Conservation (phyloP, 1,139 yeast genomes). For the Sugiyamaella novakii region DNA sequence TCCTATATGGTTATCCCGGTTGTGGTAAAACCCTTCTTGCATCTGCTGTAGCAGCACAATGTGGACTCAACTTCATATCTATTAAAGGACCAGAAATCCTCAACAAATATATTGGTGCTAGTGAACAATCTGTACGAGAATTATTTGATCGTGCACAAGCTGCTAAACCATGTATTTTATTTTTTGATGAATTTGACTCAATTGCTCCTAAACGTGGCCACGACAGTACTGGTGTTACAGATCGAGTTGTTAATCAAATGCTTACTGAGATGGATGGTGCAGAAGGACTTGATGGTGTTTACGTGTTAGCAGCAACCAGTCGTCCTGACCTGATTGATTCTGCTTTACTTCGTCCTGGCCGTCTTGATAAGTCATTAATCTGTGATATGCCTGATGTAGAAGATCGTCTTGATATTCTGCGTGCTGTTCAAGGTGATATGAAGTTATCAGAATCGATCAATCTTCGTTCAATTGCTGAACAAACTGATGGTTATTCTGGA, state of each 20-base stretch:
- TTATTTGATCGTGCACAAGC: slow-evolving; percentile 92
- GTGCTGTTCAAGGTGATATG: slow-evolving; percentile 55
- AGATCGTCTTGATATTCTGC: slow-evolving; percentile 74
- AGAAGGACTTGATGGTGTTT: slow-evolving; percentile 95
- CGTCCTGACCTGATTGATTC: slow-evolving; percentile 95
- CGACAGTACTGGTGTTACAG: slow-evolving; percentile 97
- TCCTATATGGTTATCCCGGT: slow-evolving; percentile 95
- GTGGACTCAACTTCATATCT: slow-evolving; percentile 91
- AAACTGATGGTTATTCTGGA: slow-evolving; percentile 81
- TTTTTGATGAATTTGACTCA: slow-evolving; percentile 95
- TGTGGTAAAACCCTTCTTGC: slow-evolving; percentile 95
- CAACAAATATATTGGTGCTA: slow-evolving; percentile 96
- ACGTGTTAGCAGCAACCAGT: slow-evolving; percentile 93
- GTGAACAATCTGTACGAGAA: slow-evolving; percentile 92
- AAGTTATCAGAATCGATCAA: slow-evolving; percentile 50
- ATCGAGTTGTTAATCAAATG: slow-evolving; percentile 94
- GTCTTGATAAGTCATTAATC: slow-evolving; percentile 86
- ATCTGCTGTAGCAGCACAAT: slow-evolving; percentile 90
- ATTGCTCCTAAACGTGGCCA: slow-evolving; percentile 98
- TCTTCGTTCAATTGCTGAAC: slow-evolving; percentile 56
- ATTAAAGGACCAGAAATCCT: slow-evolving; percentile 96
- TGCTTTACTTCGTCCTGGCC: slow-evolving; percentile 91
- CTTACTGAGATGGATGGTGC: slow-evolving; percentile 99
- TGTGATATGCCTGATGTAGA: slow-evolving; percentile 80
- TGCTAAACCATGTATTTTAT: slow-evolving; percentile 90